These are phyloP conservation scores for Trichosporon sp. DNA, from an alignment of 1,284 basidiomycete genomes.

Conservation along the genomic window DNA sequence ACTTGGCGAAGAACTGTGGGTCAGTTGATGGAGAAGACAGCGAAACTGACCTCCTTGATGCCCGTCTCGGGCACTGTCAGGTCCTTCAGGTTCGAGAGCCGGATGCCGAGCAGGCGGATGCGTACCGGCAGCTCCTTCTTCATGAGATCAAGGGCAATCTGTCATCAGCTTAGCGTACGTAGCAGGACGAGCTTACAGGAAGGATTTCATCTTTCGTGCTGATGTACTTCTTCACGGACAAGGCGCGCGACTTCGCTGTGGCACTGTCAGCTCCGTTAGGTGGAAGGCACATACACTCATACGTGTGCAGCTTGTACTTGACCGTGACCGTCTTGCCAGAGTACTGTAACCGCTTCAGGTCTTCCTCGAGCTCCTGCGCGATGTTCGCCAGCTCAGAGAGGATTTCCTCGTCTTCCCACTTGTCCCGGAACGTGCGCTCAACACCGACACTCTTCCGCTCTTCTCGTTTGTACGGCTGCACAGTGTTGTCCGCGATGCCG, in stretches of 20 bases:
- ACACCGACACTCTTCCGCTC: conserved; percentile 84
- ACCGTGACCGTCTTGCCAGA: conserved; percentile 50
- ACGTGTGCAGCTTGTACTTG: conserved; percentile 51
- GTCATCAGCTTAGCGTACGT: conserved; percentile 13
- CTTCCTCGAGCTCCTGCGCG: conserved; percentile 69
- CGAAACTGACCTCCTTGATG: conserved; percentile 35
- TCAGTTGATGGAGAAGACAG: neutral
- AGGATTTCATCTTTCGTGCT: conserved; percentile 72
- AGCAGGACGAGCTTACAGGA: conserved; percentile 53
- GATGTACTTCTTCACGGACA: conserved; percentile 69
- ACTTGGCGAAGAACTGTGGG: conserved; percentile 31
- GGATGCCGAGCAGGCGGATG: conserved; percentile 72
- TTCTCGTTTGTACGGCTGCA: conserved; percentile 67
- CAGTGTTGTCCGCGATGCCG: conserved; percentile 76
- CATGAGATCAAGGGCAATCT: conserved; percentile 78
- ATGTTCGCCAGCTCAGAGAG: conserved; percentile 70
- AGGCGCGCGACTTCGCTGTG: conserved; percentile 73
- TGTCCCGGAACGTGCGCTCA: conserved; percentile 73
- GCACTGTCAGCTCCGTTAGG: conserved; percentile 10
- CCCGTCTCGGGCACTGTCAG: conserved; percentile 50
- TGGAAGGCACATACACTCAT: conserved; percentile 31
- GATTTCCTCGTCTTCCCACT: conserved; percentile 63
- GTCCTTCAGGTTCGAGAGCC: conserved; percentile 79
- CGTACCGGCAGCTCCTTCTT: conserved; percentile 70
- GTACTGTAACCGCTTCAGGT: conserved; percentile 58